Evolutionary conservation across 1,284 basidiomycete genomes (phyloP), one percentile per base, ranked within the genome.

Genomic region (Pyrrhoderma lamaoense): DNA sequence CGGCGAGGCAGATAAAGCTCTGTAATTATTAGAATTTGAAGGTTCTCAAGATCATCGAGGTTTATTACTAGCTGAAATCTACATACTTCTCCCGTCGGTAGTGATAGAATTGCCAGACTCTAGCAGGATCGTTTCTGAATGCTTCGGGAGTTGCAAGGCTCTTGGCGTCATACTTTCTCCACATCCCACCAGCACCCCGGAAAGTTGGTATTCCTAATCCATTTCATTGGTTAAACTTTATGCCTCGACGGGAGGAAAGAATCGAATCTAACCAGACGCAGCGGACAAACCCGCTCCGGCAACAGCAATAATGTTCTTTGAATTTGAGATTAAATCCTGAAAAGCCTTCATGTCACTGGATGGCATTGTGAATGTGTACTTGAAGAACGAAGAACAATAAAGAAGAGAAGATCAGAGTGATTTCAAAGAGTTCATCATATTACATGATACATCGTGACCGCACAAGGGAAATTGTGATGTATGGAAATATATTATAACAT

Each of bases 101-200:
- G 60, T 83, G 79, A 58, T 80, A 82, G 63, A 84, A 82, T 57
- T 79, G 77, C 81, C 80, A 85, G 2, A 80, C 76, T 2, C 70
- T 64, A 19, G 70, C 72, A 1, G 79, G 79, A 58, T 80, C 71
- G 27, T 68, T 64, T 3, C 57, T 53, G 62, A 83, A 85, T 0
- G 76, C 80, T 57, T 72, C 67, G 2, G 76, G 77, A 18, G 79
- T 81, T 13, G 80, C 81, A 4, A 85, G 68, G 18, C 64, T 65
- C 52, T 73, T 72, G 1, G 77, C 75, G 59, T 84, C 70, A 58
- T 79, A 74, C 52, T 69, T 72, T 36, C 77, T 66, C 82, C 81
- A 83, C 55, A 80, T 59, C 0, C 80, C 80, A 35, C 80, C 80
- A 14, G 71, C 66, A 9, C 76, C 80, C 60, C 80, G 64, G 61